phyloP scores from a whole-genome alignment of 2,329 filamentous ascomycete genomes.

The Pseudocercospora fijiensis region DNA sequence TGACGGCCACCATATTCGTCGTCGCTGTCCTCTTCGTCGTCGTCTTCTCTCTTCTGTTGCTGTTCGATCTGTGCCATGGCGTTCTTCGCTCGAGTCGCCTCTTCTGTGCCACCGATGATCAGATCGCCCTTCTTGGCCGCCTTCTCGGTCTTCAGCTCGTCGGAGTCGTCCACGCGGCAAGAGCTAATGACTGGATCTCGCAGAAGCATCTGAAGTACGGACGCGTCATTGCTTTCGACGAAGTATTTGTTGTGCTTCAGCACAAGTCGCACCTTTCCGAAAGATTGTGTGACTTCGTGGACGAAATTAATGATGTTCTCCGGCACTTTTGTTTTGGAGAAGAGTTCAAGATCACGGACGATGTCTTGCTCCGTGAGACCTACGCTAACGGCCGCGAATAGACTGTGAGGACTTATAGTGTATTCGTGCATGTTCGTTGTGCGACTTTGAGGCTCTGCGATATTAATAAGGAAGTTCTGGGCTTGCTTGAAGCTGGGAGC shows the following conservation, averaged over 20 bases:
- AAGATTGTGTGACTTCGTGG: slow-evolving; percentile 79
- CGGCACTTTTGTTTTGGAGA: slow-evolving; percentile 85
- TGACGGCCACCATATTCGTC: slow-evolving; percentile 54
- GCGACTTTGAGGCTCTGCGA: slow-evolving; percentile 87
- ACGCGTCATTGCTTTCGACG: slow-evolving; percentile 85
- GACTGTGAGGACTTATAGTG: slow-evolving; percentile 81
- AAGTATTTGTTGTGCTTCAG: slow-evolving; percentile 93
- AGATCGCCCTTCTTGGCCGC: slow-evolving; percentile 84
- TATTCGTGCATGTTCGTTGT: slow-evolving; percentile 94
- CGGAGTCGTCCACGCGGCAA: slow-evolving; percentile 70
- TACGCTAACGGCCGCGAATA: slow-evolving; percentile 93
- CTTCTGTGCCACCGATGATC: slow-evolving; percentile 91
- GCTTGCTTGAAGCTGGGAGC: slow-evolving; percentile 81
- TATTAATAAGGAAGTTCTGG: slow-evolving; percentile 92
- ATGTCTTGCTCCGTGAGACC: slow-evolving; percentile 89
- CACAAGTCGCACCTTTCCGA: slow-evolving; percentile 93
- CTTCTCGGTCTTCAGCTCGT: slow-evolving; percentile 72
- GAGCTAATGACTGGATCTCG: slow-evolving; percentile 79
- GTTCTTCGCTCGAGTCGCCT: slow-evolving; percentile 84
- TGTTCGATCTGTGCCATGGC: slow-evolving; percentile 53
- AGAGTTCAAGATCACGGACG: slow-evolving; percentile 79
- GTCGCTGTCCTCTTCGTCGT: slow-evolving; percentile 53
- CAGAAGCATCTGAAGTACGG: slow-evolving; percentile 81
- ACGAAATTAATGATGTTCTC: slow-evolving; percentile 78
- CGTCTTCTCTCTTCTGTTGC: slow-evolving; percentile 46